phyloP scores from a whole-genome alignment of 805 yeast genomes.

The Ascoidea rubescens region DNA sequence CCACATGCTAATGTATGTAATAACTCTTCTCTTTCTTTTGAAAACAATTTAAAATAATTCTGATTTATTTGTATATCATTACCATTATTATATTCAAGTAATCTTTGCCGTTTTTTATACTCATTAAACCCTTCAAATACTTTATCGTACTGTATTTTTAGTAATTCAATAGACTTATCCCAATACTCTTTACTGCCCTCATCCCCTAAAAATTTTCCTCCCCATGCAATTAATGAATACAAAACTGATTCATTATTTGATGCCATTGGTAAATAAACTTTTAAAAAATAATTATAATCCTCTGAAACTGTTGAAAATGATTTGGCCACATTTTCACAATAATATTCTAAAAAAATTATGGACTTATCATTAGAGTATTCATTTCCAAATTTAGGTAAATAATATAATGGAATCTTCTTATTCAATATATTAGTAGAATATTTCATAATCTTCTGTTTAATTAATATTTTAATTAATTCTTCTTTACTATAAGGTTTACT shows the following conservation, averaged over 20 bases:
- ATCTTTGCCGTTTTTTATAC: no score
- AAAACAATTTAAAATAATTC: neutral
- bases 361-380: neutral
- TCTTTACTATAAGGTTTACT: neutral
- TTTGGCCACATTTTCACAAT: neutral
- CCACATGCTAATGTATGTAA: constrained; percentile 3
- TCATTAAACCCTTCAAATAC: no score
- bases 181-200: neutral
- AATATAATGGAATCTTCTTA: neutral
- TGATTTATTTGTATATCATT: neutral
- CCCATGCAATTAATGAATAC: constrained; percentile 8
- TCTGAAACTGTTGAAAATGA: neutral
- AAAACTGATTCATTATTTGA: constrained; percentile 2
- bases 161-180: neutral
- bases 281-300: constrained; percentile 3
- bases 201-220: constrained; percentile 3
- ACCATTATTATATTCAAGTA: no score
- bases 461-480: no score
- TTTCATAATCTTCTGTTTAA: neutral
- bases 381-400: neutral
- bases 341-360: neutral
- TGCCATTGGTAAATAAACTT: constrained; percentile 7
- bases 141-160: neutral
- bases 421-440: neutral
- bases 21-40: neutral